These are phyloP conservation scores for Sugiyamaella sp. DNA, from an alignment of 1,139 yeast species.

Conservation along the genomic window DNA sequence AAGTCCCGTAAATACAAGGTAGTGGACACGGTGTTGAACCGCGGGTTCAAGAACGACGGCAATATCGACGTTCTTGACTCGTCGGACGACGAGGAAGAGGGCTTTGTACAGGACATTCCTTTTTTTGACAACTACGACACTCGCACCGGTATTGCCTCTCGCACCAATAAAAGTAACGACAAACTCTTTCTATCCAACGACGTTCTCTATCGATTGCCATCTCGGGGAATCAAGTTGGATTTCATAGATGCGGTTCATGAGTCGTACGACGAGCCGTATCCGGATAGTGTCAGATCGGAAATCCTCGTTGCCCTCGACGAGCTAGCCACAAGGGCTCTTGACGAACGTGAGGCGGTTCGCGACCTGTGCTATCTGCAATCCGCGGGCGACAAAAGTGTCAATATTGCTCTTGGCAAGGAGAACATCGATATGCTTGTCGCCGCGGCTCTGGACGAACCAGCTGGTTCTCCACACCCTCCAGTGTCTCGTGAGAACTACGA, in stretches of 20 bases:
- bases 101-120: conserved; percentile 48
- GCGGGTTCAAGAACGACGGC: conserved; percentile 67
- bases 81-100: conserved; percentile 38
- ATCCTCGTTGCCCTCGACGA: conserved; percentile 42
- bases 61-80: conserved; percentile 62
- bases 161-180: conserved; percentile 39
- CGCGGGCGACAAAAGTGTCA: conserved; percentile 34
- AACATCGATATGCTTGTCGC: conserved; percentile 46
- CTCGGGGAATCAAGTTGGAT: conserved; percentile 71
- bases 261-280: conserved; percentile 31
- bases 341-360: conserved; percentile 42
- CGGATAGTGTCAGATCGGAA: conserved; percentile 34
- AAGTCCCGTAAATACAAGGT: conserved; percentile 58
- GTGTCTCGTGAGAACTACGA: not conserved
- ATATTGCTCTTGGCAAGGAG: conserved; percentile 34
- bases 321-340: conserved; percentile 38
- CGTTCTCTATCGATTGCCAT: conserved; percentile 67
- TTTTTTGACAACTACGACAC: conserved; percentile 49
- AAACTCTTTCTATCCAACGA: conserved; percentile 51
- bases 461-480: not conserved
- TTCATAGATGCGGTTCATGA: conserved; percentile 54
- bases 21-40: conserved; percentile 57
- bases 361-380: conserved; percentile 39
- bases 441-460: conserved; percentile 36
- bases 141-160: conserved; percentile 52